Evolutionary conservation across 306 rosid genomes (phyloP).

Genomic region (Castanea mollissima): DNA sequence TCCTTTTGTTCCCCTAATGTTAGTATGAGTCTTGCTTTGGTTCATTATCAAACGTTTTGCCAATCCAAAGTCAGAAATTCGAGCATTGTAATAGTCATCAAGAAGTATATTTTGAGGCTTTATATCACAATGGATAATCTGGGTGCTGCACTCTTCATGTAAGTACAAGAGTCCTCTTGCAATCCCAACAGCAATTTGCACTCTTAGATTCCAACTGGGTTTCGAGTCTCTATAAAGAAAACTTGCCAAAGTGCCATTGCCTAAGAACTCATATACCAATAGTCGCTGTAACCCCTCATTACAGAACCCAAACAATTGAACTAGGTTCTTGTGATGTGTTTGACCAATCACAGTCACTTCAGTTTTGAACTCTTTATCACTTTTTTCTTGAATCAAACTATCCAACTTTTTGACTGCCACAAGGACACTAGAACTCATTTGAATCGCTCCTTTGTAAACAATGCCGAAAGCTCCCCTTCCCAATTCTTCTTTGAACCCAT

Average conservation of each 20-base stretch:
- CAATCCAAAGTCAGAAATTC: conserved; percentile 30
- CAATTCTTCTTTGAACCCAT: too few relatives aligned
- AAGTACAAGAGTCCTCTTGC: conserved; percentile 29
- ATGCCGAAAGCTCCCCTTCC: too few relatives aligned
- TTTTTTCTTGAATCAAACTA: conserved; percentile 2
- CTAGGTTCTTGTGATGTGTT: conserved; percentile 39
- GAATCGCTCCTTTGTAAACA: too few relatives aligned
- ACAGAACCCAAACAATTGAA: conserved; percentile 22
- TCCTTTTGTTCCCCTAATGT: conserved; percentile 23
- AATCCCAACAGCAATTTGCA: conserved; percentile 23
- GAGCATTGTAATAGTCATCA: conserved; percentile 11
- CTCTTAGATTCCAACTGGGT: conserved; percentile 16
- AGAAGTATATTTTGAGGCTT: conserved; percentile 39
- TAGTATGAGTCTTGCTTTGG: conserved; percentile 8
- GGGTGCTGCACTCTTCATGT: conserved; percentile 27
- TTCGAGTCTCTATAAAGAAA: conserved; percentile 18
- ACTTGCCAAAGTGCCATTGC: conserved; percentile 29
- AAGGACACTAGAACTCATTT: neutral
- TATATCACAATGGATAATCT: conserved; percentile 30
- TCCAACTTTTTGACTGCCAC: conserved; percentile 26
- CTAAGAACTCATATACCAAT: conserved; percentile 24
- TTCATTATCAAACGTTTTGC: conserved; percentile 21
- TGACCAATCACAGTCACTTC: conserved; percentile 30
- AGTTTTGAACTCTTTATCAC: conserved; percentile 26
- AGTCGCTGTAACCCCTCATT: conserved; percentile 2